These are phyloP conservation scores for Triticum dicoccoides DNA, from an alignment of 176 grass and related monocot species.

Conservation along the genomic window DNA sequence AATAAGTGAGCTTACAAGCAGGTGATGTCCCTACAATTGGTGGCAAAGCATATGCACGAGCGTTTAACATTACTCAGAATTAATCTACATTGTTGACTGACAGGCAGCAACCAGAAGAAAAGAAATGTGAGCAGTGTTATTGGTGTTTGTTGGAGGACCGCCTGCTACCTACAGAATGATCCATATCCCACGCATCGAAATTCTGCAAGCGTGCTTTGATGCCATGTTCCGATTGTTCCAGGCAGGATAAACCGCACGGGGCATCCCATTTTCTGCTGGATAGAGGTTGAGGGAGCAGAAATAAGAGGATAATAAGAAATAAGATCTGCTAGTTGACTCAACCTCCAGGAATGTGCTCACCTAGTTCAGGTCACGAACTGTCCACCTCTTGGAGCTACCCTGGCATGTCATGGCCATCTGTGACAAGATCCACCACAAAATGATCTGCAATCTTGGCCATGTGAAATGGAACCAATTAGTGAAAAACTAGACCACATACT, in stretches of 20 bases:
- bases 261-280: background rate
- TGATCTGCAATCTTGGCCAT: background rate
- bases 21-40: slow-evolving; percentile 3
- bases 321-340: slow-evolving; percentile 17
- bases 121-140: background rate
- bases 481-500: background rate
- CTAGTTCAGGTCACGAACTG: slow-evolving; percentile 1
- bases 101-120: background rate
- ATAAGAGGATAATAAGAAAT: background rate
- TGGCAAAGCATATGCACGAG: slow-evolving; percentile 23
- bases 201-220: background rate
- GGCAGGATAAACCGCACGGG: background rate
- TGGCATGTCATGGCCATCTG: background rate
- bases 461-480: background rate
- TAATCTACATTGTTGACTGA: background rate
- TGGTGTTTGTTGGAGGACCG: background rate
- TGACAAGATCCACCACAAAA: slow-evolving; percentile 21
- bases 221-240: background rate
- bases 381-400: slow-evolving; percentile 3
- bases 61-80: background rate
- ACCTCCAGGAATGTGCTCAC: slow-evolving; percentile 3
- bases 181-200: background rate
- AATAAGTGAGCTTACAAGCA: slow-evolving; percentile 23
- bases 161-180: background rate
- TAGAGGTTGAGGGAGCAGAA: slow-evolving; percentile 1